These are phyloP conservation scores for Cystoisospora suis DNA, from an alignment of 169 alveolate genomes.

Conservation along the genomic window DNA sequence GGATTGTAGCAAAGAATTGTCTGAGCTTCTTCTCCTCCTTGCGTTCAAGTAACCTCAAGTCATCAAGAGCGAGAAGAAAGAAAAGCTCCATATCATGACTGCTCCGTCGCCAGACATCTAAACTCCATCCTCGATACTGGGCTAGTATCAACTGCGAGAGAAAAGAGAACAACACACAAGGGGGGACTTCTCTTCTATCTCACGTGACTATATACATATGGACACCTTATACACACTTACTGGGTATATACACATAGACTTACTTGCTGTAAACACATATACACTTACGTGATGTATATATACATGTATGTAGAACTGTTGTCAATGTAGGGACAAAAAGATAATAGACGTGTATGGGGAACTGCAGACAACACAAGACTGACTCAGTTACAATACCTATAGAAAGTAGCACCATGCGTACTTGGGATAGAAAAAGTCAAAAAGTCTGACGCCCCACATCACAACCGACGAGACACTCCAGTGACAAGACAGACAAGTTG, in stretches of 20 bases:
- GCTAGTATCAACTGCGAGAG: constrained; percentile 48
- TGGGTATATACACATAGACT: neutral
- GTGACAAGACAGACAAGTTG: too few species aligned
- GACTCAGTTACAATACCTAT: too few species aligned
- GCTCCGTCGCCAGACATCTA: constrained; percentile 61
- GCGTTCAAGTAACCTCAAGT: constrained; percentile 47
- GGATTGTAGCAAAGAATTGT: constrained; percentile 53
- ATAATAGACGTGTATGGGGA: too few species aligned
- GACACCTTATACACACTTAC: neutral
- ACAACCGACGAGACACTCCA: too few species aligned
- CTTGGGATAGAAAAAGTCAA: too few species aligned
- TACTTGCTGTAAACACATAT: neutral
- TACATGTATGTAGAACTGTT: neutral
- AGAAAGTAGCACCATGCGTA: too few species aligned
- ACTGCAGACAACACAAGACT: too few species aligned
- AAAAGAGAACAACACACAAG: neutral
- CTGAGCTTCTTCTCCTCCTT: constrained; percentile 41
- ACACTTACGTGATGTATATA: neutral
- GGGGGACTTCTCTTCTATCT: too few species aligned
- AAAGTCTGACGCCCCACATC: too few species aligned
- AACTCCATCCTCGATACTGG: constrained; percentile 54
- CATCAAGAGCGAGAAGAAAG: constrained; percentile 57
- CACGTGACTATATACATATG: neutral
- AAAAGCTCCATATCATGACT: constrained; percentile 58
- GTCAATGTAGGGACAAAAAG: too few species aligned